These are phyloP conservation scores for Kodamaea ohmeri DNA, from an alignment of 1,139 yeast genomes.

Conservation along the genomic window DNA sequence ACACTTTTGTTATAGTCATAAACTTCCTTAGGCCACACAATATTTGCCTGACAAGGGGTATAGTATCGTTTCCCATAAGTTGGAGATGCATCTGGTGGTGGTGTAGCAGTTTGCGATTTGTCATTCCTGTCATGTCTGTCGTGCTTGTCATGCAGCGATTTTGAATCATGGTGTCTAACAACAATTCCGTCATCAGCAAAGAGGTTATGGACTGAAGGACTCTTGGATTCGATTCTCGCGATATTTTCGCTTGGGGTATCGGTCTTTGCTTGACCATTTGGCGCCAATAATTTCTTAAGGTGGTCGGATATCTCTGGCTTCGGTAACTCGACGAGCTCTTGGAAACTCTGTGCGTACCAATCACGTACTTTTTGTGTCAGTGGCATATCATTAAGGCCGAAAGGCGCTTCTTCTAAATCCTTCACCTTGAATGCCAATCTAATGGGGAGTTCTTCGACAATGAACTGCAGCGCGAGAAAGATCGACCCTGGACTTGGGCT, in stretches of 20 bases:
- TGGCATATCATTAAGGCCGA: conserved; percentile 70
- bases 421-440: conserved; percentile 83
- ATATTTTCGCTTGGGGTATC: conserved; percentile 21
- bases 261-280: conserved; percentile 3
- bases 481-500: conserved; percentile 75
- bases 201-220: conserved; percentile 44
- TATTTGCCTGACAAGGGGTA: conserved; percentile 52
- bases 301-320: conserved; percentile 46
- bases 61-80: conserved; percentile 57
- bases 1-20: conserved; percentile 68
- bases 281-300: conserved; percentile 32
- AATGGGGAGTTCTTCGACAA: conserved; percentile 84
- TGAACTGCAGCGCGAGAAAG: conserved; percentile 80
- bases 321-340: conserved; percentile 64
- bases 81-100: conserved; percentile 25
- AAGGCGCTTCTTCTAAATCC: conserved; percentile 78
- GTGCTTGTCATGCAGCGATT: conserved; percentile 10
- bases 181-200: conserved; percentile 14
- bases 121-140: conserved; percentile 4
- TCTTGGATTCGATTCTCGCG: conserved; percentile 30
- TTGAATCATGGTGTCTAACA: conserved; percentile 17
- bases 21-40: conserved; percentile 72
- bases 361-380: conserved; percentile 74
- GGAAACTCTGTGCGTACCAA: conserved; percentile 92
- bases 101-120: conserved; percentile 3